Evolutionary conservation across 2,329 filamentous ascomycete genomes (phyloP).

Genomic region (Aspergillus arachidicola): DNA sequence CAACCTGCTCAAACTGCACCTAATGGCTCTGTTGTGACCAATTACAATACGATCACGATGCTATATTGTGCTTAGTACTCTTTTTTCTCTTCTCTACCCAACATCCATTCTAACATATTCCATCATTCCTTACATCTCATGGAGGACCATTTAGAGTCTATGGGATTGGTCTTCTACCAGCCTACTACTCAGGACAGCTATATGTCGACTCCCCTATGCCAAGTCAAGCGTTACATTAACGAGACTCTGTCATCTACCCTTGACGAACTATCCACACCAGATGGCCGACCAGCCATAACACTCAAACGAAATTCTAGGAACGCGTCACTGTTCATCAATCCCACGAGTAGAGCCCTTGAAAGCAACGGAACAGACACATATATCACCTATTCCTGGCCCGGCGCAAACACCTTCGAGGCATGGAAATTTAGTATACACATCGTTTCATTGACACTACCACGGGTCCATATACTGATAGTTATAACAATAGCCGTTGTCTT

Average conservation of each 20-base stretch:
- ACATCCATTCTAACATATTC: background rate
- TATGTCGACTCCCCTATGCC: constrained; percentile 12
- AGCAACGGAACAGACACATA: constrained; percentile 18
- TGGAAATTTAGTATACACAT: constrained; percentile 51
- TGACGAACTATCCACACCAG: constrained; percentile 27
- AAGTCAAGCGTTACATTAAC: constrained; percentile 35
- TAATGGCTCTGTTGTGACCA: background rate
- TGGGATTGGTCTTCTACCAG: background rate
- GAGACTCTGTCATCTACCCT: constrained; percentile 28
- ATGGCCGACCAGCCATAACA: constrained; percentile 33
- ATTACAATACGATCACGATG: background rate
- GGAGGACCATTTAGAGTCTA: background rate
- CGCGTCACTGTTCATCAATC: constrained; percentile 30
- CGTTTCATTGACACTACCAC: background rate
- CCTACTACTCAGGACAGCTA: background rate
- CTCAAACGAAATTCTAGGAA: constrained; percentile 30
- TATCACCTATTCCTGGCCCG: constrained; percentile 57
- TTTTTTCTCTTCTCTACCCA: background rate
- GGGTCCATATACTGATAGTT: background rate
- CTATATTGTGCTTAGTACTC: background rate
- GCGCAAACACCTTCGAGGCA: constrained; percentile 57
- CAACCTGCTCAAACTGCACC: background rate
- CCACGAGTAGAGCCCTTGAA: constrained; percentile 32
- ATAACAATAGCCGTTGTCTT: constrained; percentile 52
- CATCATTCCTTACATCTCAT: background rate